phyloP scores from a whole-genome alignment of 2,329 filamentous ascomycete species.

The Blumeria hordei region DNA sequence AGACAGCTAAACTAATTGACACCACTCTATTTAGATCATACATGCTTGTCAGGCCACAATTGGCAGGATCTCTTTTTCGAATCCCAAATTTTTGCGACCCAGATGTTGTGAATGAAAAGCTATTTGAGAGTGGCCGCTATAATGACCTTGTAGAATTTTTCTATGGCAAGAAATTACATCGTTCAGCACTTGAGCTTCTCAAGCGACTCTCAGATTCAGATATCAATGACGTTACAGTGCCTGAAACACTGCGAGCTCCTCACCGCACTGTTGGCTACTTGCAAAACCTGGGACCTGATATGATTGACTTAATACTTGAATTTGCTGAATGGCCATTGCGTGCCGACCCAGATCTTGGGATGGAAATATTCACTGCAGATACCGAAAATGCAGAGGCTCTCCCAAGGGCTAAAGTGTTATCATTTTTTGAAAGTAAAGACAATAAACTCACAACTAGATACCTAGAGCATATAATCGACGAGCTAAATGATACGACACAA shows the following conservation, averaged over 20 bases:
- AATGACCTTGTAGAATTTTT: constrained; percentile 94
- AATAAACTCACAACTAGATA: constrained; percentile 52
- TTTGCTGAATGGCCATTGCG: constrained; percentile 74
- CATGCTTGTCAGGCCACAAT: constrained; percentile 70
- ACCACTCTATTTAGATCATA: constrained; percentile 86
- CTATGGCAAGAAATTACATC: constrained; percentile 81
- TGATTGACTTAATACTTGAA: constrained; percentile 77
- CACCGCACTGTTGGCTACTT: constrained; percentile 69
- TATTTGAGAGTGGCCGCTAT: constrained; percentile 72
- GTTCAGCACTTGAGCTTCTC: constrained; percentile 61
- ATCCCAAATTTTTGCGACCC: constrained; percentile 96
- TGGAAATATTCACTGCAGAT: constrained; percentile 85
- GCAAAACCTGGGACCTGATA: constrained; percentile 65
- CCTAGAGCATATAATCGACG: constrained; percentile 71
- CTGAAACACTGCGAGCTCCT: constrained; percentile 47
- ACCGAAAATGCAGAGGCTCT: constrained; percentile 85
- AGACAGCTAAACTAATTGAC: constrained; percentile 67
- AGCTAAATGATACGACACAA: constrained; percentile 61
- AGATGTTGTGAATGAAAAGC: constrained; percentile 75
- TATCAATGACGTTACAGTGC: constrained; percentile 22
- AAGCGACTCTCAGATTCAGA: constrained; percentile 49
- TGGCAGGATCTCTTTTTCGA: constrained; percentile 77
- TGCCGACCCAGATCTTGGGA: constrained; percentile 47
- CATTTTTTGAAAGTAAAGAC: constrained; percentile 50
- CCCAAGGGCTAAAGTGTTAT: constrained; percentile 49